phyloP scores from a whole-genome alignment of 2,329 filamentous ascomycete species.

The Curvularia eragrostidis region DNA sequence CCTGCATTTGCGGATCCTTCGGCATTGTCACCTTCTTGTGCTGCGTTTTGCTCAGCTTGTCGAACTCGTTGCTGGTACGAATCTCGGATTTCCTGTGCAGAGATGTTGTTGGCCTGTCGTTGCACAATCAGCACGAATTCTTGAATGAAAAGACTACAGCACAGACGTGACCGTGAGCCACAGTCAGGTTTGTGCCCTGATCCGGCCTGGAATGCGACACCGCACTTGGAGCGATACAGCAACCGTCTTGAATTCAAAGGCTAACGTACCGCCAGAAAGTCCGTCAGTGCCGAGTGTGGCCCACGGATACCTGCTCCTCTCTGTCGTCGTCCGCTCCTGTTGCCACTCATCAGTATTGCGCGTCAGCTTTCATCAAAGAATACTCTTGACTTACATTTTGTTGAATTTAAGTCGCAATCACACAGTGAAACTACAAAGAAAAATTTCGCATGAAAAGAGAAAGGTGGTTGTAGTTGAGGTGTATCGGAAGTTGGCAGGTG shows the following conservation, averaged over 20 bases:
- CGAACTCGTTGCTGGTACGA: constrained; percentile 63
- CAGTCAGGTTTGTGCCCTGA: neutral
- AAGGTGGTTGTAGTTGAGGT: neutral
- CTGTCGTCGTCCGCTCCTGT: constrained; percentile 42
- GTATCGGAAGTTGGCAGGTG: constrained; percentile 8
- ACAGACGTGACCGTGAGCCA: neutral
- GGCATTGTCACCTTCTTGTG: constrained; percentile 45
- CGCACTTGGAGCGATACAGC: neutral
- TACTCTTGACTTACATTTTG: constrained; percentile 25
- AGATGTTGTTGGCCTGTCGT: constrained; percentile 73
- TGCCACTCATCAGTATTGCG: constrained; percentile 30
- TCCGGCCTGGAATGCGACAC: neutral
- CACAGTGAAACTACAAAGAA: neutral
- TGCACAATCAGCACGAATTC: neutral
- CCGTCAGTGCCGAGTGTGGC: constrained; percentile 71
- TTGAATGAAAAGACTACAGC: neutral
- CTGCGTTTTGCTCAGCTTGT: constrained; percentile 54
- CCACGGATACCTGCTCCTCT: constrained; percentile 59
- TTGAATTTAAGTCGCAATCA: neutral
- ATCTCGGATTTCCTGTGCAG: constrained; percentile 66
- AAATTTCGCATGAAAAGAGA: neutral
- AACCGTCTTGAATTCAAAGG: neutral
- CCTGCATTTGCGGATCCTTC: constrained; percentile 45
- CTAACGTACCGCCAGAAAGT: constrained; percentile 67
- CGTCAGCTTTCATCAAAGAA: neutral